phyloP scores from a whole-genome alignment of 768 basidiomycete species.

The Bullera alba region DNA sequence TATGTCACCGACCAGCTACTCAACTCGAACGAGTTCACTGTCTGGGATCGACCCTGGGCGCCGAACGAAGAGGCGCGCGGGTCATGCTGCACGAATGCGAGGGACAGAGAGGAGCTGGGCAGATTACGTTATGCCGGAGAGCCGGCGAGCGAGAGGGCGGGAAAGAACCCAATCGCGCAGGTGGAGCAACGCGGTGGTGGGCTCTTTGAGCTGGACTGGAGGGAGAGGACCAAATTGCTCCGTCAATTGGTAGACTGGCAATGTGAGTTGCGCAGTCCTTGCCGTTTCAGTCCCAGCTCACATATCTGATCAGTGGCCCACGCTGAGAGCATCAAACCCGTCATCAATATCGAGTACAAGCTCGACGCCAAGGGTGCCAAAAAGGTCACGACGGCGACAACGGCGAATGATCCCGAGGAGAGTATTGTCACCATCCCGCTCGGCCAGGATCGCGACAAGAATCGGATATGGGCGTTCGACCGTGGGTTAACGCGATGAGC shows the following conservation, averaged over 20 bases:
- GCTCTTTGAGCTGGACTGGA: slow-evolving; percentile 38
- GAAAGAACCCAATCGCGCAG: slow-evolving; percentile 22
- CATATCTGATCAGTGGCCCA: slow-evolving; percentile 28
- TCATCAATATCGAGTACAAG: slow-evolving; percentile 27
- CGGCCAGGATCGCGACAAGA: slow-evolving; percentile 28
- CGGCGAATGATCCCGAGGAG: slow-evolving; percentile 2
- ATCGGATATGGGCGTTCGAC: slow-evolving; percentile 36
- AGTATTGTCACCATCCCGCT: slow-evolving; percentile 16
- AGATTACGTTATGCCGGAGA: slow-evolving; percentile 28
- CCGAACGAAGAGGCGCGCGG: slow-evolving; percentile 32
- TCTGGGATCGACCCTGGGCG: slow-evolving; percentile 38
- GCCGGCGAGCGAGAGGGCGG: slow-evolving; percentile 13
- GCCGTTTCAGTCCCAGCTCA: neutral
- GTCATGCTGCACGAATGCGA: slow-evolving; percentile 20
- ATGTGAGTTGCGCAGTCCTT: slow-evolving; percentile 21
- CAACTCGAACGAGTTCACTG: slow-evolving; percentile 33
- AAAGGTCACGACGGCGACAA: slow-evolving; percentile 4
- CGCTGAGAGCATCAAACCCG: slow-evolving; percentile 19
- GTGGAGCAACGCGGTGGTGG: slow-evolving; percentile 25
- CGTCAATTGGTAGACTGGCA: slow-evolving; percentile 42
- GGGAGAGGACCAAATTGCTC: slow-evolving; percentile 23
- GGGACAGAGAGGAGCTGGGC: slow-evolving; percentile 21
- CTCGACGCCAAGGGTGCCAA: slow-evolving; percentile 5
- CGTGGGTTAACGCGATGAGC: no score
- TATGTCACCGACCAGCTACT: slow-evolving; percentile 26